Evolutionary conservation across 2,329 filamentous ascomycete species (phyloP).

Genomic region (Didymosphaeria variabile): DNA sequence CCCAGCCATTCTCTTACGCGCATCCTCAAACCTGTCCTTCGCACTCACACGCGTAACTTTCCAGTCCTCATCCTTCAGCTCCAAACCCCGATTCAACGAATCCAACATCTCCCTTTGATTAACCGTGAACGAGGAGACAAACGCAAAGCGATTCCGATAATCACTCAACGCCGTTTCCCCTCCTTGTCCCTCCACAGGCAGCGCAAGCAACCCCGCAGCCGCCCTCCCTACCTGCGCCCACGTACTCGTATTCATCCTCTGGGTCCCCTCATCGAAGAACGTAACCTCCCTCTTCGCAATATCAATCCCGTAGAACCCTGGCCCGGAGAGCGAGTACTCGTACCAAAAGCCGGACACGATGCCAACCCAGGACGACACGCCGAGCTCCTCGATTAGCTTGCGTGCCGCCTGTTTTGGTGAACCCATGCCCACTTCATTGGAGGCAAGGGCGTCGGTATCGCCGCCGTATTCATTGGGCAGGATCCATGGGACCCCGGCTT

Average conservation of each 20-base stretch:
- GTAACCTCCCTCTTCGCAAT: slow-evolving; percentile 40
- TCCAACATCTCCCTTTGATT: slow-evolving; percentile 71
- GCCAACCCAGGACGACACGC: slow-evolving; percentile 31
- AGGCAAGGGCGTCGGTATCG: slow-evolving; percentile 31
- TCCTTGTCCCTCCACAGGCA: slow-evolving; percentile 42
- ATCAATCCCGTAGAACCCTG: slow-evolving; percentile 49
- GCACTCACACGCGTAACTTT: slow-evolving; percentile 60
- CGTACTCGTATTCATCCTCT: slow-evolving; percentile 60
- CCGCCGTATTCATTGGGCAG: slow-evolving; percentile 51
- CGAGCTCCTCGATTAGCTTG: slow-evolving; percentile 26
- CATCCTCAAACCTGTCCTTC: slow-evolving; percentile 60
- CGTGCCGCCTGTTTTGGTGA: slow-evolving; percentile 14
- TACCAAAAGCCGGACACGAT: slow-evolving; percentile 46
- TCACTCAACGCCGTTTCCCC: slow-evolving; percentile 18
- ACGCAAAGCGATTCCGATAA: slow-evolving; percentile 40
- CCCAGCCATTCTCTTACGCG: slow-evolving; percentile 57
- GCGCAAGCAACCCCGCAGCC: slow-evolving; percentile 55
- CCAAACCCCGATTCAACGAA: slow-evolving; percentile 66
- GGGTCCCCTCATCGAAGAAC: slow-evolving; percentile 44
- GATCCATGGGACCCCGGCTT: slow-evolving; percentile 51
- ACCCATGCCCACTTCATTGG: slow-evolving; percentile 4
- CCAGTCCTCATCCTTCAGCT: slow-evolving; percentile 69
- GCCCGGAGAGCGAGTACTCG: slow-evolving; percentile 47
- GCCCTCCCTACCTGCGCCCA: slow-evolving; percentile 65
- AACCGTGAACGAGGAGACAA: slow-evolving; percentile 45